Conservation (phyloP, 495 filamentous ascomycete species). For the Daldinia concentrica region DNA sequence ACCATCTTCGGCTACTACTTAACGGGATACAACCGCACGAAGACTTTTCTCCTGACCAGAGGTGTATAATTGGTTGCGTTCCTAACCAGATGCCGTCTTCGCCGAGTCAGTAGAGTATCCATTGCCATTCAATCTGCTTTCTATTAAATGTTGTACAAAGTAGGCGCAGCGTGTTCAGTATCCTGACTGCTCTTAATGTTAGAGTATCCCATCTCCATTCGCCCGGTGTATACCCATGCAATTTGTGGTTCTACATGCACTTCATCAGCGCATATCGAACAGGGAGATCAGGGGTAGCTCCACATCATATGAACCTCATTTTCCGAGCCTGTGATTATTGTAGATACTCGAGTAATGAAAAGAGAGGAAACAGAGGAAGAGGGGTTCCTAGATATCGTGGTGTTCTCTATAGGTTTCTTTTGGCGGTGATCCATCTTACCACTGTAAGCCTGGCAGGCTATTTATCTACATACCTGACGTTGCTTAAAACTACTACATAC, state of each 20-base stretch:
- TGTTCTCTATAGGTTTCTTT: background rate
- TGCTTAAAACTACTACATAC: background rate
- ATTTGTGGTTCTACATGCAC: background rate
- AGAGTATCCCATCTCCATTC: background rate
- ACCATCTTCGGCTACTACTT: background rate
- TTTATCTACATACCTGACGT: background rate
- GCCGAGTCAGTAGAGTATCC: background rate
- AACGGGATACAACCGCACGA: background rate
- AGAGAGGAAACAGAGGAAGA: background rate
- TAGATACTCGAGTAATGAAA: background rate
- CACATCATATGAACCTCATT: background rate
- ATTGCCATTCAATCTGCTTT: background rate
- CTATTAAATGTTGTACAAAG: background rate
- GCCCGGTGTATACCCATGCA: background rate
- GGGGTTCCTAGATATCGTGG: background rate
- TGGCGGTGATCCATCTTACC: background rate
- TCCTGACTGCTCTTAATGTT: background rate
- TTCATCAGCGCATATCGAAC: background rate
- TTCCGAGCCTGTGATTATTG: background rate
- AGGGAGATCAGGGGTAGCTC: background rate
- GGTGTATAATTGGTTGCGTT: background rate
- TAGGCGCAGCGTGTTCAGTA: background rate
- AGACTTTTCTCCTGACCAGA: background rate
- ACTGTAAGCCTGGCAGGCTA: background rate
- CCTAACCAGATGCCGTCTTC: background rate